phyloP scores from a whole-genome alignment of 2,329 filamentous ascomycete genomes.

The Calonectria pseudoturangicola region DNA sequence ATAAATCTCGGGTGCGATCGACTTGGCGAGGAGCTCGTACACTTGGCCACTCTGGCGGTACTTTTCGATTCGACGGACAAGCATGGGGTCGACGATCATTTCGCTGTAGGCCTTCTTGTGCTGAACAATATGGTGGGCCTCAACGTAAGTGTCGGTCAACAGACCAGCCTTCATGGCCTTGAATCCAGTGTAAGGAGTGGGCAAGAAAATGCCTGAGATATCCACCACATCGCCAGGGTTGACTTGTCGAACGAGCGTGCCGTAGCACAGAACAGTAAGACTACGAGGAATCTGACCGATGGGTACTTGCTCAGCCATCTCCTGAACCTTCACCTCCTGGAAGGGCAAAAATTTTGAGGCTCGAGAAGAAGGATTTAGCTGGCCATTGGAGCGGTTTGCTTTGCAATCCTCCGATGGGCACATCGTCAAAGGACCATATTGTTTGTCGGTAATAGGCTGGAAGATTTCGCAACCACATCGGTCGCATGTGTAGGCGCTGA shows the following conservation, averaged over 20 bases:
- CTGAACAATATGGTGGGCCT: conserved; percentile 93
- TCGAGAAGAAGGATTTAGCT: conserved; percentile 94
- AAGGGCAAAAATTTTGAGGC: conserved; percentile 98
- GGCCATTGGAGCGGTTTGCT: conserved; percentile 92
- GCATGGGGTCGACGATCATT: conserved; percentile 86
- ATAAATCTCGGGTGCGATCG: conserved; percentile 97
- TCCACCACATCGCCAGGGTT: conserved; percentile 97
- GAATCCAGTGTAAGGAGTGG: conserved; percentile 99
- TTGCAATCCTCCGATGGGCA: conserved; percentile 95
- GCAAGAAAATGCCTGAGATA: conserved; percentile 95
- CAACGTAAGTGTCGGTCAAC: conserved; percentile 97
- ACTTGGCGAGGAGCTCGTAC: conserved; percentile 96
- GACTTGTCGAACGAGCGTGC: conserved; percentile 87
- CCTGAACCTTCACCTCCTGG: conserved; percentile 98
- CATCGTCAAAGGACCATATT: conserved; percentile 89
- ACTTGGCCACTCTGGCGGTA: conserved; percentile 91
- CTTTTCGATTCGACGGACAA: conserved; percentile 89
- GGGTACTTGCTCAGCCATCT: conserved; percentile 99
- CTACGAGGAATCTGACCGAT: conserved; percentile 97
- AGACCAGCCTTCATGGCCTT: conserved; percentile 96
- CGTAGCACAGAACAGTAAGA: conserved; percentile 92
- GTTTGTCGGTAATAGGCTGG: conserved; percentile 93
- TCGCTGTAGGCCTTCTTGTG: conserved; percentile 99
- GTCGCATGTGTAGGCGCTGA: conserved; percentile 98
- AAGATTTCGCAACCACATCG: conserved; percentile 98